A percentile compares a stretch with the other conserved stretches of the same genome.
These are phyloP conservation scores for Malus hybrid DNA, from an alignment of 331 rosid genomes.

Conservation along the genomic window DNA sequence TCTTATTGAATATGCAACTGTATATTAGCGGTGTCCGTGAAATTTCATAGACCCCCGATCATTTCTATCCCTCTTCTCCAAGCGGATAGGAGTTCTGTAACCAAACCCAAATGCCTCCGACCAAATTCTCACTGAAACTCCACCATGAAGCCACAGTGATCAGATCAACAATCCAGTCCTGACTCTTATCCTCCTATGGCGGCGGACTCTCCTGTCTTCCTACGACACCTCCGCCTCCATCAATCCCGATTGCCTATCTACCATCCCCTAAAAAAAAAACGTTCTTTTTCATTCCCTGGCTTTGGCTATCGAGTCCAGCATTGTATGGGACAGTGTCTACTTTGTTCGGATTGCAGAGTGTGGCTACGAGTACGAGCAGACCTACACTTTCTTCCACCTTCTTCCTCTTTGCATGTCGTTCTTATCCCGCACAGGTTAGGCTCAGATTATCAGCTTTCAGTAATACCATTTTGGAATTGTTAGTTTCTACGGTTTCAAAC, in stretches of 20 bases:
- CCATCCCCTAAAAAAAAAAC: background rate
- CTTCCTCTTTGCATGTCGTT: constrained; percentile 56
- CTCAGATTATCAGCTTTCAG: background rate
- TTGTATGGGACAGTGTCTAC: constrained; percentile 88
- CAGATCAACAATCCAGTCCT: constrained; percentile 44
- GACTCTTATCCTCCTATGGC: constrained; percentile 45
- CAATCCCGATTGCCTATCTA: constrained; percentile 54
- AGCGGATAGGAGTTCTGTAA: background rate
- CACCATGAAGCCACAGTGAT: constrained; percentile 26
- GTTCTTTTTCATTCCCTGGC: constrained; percentile 29
- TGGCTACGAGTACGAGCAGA: constrained; percentile 87
- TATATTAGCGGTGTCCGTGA: background rate
- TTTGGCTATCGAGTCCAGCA: constrained; percentile 51
- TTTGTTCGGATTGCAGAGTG: constrained; percentile 65
- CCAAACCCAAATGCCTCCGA: constrained; percentile 9
- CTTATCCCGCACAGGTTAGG: constrained; percentile 41
- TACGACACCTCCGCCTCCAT: constrained; percentile 81
- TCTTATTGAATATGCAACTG: background rate
- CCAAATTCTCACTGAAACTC: constrained; percentile 1
- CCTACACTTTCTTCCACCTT: constrained; percentile 79
- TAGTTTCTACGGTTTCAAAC: background rate
- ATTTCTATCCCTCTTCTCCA: too few relatives aligned
- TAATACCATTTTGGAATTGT: background rate
- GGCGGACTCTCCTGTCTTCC: constrained; percentile 48
- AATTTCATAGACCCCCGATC: too few relatives aligned